Evolutionary conservation across 306 rosid genomes (phyloP).

Genomic region (Trifolium subterraneum): DNA sequence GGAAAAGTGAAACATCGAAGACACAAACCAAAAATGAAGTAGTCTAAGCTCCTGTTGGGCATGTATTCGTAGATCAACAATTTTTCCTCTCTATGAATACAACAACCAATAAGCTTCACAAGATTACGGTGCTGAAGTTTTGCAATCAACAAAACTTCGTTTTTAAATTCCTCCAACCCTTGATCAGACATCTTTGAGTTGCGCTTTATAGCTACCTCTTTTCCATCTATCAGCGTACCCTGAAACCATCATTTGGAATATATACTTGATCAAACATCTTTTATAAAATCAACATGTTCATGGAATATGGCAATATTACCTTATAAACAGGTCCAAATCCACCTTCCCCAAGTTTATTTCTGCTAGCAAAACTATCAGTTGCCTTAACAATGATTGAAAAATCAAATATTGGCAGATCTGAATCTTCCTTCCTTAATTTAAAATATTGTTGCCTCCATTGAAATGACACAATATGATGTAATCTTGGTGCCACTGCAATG

Average conservation of each 20-base stretch:
- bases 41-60: constrained; percentile 28
- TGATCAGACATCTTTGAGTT: constrained; percentile 32
- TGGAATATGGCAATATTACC: background rate
- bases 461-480: background rate
- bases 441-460: constrained; percentile 7
- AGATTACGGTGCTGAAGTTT: constrained; percentile 15
- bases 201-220: constrained; percentile 41
- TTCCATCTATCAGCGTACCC: constrained; percentile 34
- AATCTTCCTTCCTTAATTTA: constrained; percentile 29
- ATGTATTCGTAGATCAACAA: constrained; percentile 7
- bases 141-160: background rate
- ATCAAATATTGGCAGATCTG: constrained; percentile 29
- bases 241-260: constrained; percentile 7
- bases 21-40: constrained; percentile 41
- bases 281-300: background rate
- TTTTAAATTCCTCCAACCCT: constrained; percentile 22
- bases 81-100: background rate
- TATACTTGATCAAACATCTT: background rate
- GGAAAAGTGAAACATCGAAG: background rate
- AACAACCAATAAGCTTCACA: constrained; percentile 6
- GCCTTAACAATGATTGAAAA: background rate
- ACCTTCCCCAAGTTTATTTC: background rate
- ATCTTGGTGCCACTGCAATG: background rate
- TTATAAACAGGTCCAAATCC: background rate
- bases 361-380: background rate